phyloP scores from a whole-genome alignment of 2,329 filamentous ascomycete genomes.

The Cladophialophora psammophila region DNA sequence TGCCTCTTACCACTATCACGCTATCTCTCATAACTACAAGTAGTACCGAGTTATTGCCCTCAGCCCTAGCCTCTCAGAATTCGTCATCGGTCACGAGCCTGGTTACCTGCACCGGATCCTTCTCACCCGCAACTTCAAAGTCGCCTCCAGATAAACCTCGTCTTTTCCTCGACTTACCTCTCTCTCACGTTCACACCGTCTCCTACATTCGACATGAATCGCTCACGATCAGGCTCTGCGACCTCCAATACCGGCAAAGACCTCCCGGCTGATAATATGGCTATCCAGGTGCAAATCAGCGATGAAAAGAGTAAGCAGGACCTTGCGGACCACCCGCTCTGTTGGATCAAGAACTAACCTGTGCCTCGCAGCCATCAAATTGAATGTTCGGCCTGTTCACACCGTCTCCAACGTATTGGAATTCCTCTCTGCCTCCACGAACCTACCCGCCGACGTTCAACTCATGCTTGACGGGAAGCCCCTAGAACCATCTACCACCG shows the following conservation, averaged over 20 bases:
- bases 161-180: constrained; percentile 1
- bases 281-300: constrained; percentile 68
- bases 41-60: constrained; percentile 38
- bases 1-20: constrained; percentile 1
- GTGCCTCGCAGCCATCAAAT: constrained; percentile 59
- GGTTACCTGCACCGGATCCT: constrained; percentile 22
- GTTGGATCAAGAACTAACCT: constrained; percentile 26
- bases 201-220: constrained; percentile 30
- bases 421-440: constrained; percentile 65
- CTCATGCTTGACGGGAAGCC: constrained; percentile 67
- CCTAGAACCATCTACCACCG: constrained; percentile 48
- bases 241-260: constrained; percentile 46
- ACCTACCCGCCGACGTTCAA: constrained; percentile 59
- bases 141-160: neutral
- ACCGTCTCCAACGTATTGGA: constrained; percentile 63
- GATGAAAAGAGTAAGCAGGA: constrained; percentile 63
- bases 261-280: constrained; percentile 61
- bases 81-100: constrained; percentile 36
- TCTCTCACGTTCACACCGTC: neutral
- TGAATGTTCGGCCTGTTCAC: constrained; percentile 62
- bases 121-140: constrained; percentile 15
- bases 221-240: constrained; percentile 35
- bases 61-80: constrained; percentile 39
- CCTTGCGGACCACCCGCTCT: constrained; percentile 25
- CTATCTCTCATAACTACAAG: constrained; percentile 38